phyloP scores from a whole-genome alignment of 345 rosid species.

The Pugionium dolabratum region DNA sequence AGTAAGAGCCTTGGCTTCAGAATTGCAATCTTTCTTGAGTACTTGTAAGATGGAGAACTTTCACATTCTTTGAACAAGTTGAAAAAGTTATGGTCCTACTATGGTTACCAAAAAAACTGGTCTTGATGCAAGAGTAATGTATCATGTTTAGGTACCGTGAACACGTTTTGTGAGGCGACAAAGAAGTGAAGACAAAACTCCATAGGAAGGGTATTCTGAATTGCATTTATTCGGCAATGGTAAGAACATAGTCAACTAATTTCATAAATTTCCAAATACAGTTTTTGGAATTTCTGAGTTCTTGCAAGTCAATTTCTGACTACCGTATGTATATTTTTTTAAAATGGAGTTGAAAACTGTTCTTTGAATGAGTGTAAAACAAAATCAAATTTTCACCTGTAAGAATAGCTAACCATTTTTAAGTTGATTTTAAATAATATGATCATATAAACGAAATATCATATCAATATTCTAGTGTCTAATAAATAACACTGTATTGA shows the following conservation, averaged over 20 bases:
- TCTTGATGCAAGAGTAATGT: constrained; percentile 3
- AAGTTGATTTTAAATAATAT: too few relatives aligned
- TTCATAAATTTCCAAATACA: background rate
- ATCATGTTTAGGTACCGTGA: constrained; percentile 68
- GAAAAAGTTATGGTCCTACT: background rate
- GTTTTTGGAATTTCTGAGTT: background rate
- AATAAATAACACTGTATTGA: background rate
- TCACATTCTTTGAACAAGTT: constrained; percentile 14
- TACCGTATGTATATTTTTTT: too few relatives aligned
- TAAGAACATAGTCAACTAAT: constrained; percentile 36
- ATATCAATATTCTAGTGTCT: too few relatives aligned
- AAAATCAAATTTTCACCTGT: too few relatives aligned
- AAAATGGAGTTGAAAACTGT: too few relatives aligned
- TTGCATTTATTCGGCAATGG: constrained; percentile 92
- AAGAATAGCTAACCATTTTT: too few relatives aligned
- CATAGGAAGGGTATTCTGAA: constrained; percentile 78
- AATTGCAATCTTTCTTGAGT: constrained; percentile 5
- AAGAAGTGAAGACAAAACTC: constrained; percentile 73
- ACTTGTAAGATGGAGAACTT: background rate
- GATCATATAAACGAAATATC: too few relatives aligned
- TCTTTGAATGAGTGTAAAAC: too few relatives aligned
- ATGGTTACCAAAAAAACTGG: background rate
- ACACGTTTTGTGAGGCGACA: constrained; percentile 87
- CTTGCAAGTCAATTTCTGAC: background rate
- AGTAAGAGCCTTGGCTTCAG: constrained; percentile 51